Conservation (phyloP, 1,284 basidiomycete genomes). For the Sporisorium iseilematis-ciliati region DNA sequence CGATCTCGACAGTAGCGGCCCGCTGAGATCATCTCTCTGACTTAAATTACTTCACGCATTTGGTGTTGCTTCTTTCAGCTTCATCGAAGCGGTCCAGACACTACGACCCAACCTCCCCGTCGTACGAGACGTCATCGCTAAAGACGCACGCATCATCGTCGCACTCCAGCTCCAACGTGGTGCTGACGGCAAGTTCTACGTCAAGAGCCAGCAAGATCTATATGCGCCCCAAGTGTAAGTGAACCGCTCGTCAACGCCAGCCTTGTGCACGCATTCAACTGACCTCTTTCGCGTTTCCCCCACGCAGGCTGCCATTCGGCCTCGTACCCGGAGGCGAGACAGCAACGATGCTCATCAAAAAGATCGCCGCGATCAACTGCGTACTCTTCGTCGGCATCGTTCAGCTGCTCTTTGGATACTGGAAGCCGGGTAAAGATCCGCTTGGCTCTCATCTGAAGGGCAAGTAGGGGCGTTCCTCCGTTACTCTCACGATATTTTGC, state of each 20-base stretch:
- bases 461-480: conserved; percentile 15
- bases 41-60: neutral
- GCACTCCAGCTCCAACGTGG: conserved; percentile 58
- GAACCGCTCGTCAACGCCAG: neutral
- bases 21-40: neutral
- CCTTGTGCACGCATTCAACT: neutral
- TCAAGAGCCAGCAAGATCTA: conserved; percentile 64
- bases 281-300: neutral
- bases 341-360: conserved; percentile 50
- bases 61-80: conserved; percentile 22
- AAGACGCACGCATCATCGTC: conserved; percentile 58
- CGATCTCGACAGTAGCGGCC: neutral
- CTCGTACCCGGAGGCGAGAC: conserved; percentile 49
- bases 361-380: conserved; percentile 55
- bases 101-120: conserved; percentile 55
- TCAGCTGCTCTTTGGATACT: conserved; percentile 49
- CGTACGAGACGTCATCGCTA: conserved; percentile 28
- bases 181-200: conserved; percentile 65
- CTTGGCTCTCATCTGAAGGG: conserved; percentile 38
- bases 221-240: conserved; percentile 60
- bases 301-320: conserved; percentile 50
- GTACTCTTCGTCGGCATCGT: conserved; percentile 46
- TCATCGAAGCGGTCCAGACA: conserved; percentile 63
- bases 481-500: neutral
- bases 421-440: conserved; percentile 51